Base-by-base conservation (phyloP, 1,139 yeast species). In the Saccharomyces hybrid region DNA sequence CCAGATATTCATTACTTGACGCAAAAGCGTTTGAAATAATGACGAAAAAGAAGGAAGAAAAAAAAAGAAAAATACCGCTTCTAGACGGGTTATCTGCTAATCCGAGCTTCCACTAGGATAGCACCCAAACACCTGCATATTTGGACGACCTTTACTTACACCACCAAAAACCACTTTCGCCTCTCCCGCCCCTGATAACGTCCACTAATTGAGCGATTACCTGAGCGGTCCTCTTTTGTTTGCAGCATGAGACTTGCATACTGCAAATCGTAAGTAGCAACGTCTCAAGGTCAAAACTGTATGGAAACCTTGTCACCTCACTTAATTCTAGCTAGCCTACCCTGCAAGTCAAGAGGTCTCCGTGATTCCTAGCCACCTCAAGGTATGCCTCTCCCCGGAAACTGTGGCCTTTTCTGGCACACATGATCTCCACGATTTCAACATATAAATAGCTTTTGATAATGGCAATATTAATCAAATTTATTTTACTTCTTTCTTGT, bases 191-290 rank as follows among this genome's bases (percentile, higher is more conserved):
- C 44, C 44, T 38, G 44, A 38, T 20, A 20, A 38, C 44, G 25
- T 38, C 44, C 44, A 38, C 44, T 38, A 38, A 38, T 38, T 38
- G 44, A 38, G 44, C 44, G 44, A 38, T 38, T 38, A 38, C 44
- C 44, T 38, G 44, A 38, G 44, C 44, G 44, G 25, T 38, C n/a
- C 16, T 38, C 44, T 38, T 38, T 38, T 38, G 20, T 23, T 38
- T 38, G 44, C 44, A 38, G 44, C 20, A 38, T 38, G 44, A 29
- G 32, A 29, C 32, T 29, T 20, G 25, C 44, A 38, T 13, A 9
- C 11, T 38, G 44, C 44, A 38, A 20, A 13, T 20, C 44, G 20
- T 25, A 38, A 38, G 44, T 20, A 38, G 44, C n/a, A 38, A 38
- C 44, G 44, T 38, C 44, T 38, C 44, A 38, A 38, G 44, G 44